A percentile compares a stretch with the other conserved stretches of the same genome.
Evolutionary conservation across 2,329 filamentous ascomycete genomes (phyloP).

Genomic region (Fusarium oxysporum): DNA sequence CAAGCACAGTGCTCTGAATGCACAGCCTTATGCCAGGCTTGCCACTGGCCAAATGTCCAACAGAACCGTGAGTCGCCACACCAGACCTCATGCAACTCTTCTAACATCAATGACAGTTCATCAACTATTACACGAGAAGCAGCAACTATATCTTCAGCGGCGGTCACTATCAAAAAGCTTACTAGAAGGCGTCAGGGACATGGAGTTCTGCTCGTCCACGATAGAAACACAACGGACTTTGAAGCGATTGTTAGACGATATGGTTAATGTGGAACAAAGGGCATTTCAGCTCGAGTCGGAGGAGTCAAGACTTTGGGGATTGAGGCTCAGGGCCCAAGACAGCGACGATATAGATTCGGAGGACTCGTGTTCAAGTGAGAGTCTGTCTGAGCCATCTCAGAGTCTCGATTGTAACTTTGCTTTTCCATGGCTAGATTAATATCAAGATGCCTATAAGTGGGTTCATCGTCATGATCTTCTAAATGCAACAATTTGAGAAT

Average conservation of each 20-base stretch:
- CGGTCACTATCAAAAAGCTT: not conserved
- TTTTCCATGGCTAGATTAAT: not conserved
- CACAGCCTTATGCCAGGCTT: not conserved
- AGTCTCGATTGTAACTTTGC: not conserved
- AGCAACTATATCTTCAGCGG: not conserved
- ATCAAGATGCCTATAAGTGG: not conserved
- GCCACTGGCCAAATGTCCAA: not conserved
- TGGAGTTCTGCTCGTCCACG: not conserved
- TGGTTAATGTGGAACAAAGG: not conserved
- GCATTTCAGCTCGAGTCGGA: constrained; percentile 1
- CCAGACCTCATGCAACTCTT: rapidly evolving
- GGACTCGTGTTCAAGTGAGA: not conserved
- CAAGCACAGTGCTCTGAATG: constrained; percentile 2
- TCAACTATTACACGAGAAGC: not conserved
- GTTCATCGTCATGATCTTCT: no score
- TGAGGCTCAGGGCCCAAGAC: not conserved
- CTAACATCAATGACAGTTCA: not conserved
- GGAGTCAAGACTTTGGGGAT: not conserved
- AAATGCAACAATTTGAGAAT: not conserved
- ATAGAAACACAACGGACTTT: not conserved
- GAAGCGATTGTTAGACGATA: not conserved
- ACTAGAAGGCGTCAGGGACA: not conserved
- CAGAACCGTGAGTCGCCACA: not conserved
- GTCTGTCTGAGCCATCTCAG: not conserved
- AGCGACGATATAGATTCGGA: not conserved